Evolutionary conservation across 1,284 basidiomycete species (phyloP), one percentile per base, ranked within the genome.

Genomic region (Cryptococcus deneoformans): DNA sequence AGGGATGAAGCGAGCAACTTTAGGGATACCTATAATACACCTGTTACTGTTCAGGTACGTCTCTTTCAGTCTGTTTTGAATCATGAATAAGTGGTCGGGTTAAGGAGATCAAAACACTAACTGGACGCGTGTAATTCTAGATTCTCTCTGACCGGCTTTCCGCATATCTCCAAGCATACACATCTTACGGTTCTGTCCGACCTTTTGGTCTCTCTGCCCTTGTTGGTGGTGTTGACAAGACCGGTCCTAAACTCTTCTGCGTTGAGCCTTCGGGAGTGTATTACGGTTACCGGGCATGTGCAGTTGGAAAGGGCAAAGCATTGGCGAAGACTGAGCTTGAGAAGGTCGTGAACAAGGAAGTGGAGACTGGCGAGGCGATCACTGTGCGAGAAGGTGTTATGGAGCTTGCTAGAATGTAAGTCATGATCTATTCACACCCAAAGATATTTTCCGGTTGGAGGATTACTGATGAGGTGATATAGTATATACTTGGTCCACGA

Each of bases 401-500:
- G 61, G 92, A 96, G 73, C 89, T 92, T n/a, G 93, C 93, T 14
- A 83, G 93, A 77, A 96, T 97, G 93, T 95, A 73, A 70, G 90
- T 82, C n/a, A 11, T 20, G 1, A 5, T 36, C 24, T 14, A 20
- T 11, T 34, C 24, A 14, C 24, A 8, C n/a, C 14, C 43, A 29
- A 29, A 12, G 5, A 11, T 42, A 4, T 14, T 29, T 36, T 36
- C 20, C 20, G 4, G 12, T n/a, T 24, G 29, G 8, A 34, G 4
- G 9, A 34, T 6, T 11, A 37, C 36, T n/a, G 20, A 29, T 40
- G 34, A 40, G 12, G n/a, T 35, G 7, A 14, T 10, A 35, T 71
- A 98, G 94, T 75, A 95, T 99, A 74, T 93, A 98, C 79, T 85
- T 94, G 56, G 93, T 96, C 12, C 96, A 99, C 73, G 95, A 99